These are phyloP conservation scores for Leptographium galeiforme DNA, from an alignment of 2,329 filamentous ascomycete genomes.

Conservation along the genomic window DNA sequence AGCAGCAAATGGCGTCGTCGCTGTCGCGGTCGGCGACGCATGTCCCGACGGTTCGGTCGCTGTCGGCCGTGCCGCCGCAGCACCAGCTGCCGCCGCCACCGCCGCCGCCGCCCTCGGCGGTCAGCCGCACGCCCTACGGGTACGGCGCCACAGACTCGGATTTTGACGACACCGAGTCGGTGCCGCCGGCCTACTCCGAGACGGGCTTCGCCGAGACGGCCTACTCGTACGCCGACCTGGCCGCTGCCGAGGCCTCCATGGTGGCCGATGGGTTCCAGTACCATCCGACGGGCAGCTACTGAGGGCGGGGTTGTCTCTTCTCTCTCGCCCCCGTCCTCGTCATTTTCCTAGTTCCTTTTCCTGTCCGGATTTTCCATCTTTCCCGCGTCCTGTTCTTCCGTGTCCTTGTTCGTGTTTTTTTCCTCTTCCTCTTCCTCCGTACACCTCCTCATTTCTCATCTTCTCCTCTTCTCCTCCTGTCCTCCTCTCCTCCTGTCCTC, in stretches of 20 bases:
- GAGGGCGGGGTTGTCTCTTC: background rate
- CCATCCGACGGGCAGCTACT: constrained; percentile 13
- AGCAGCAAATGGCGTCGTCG: background rate
- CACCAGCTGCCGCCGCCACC: background rate
- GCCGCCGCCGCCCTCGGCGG: background rate
- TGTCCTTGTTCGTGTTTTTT: background rate
- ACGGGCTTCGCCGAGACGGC: constrained; percentile 3
- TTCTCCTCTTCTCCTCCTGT: background rate
- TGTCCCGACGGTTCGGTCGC: background rate
- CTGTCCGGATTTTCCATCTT: background rate
- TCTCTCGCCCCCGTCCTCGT: background rate
- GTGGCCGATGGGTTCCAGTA: constrained; percentile 31
- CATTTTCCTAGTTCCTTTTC: background rate
- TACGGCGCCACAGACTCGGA: constrained; percentile 6
- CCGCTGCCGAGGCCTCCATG: constrained; percentile 18
- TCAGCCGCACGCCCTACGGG: background rate
- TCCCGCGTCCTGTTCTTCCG: background rate
- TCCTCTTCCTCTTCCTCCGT: background rate
- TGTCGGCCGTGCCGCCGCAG: background rate
- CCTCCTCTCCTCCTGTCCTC: background rate
- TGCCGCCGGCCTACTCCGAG: constrained; percentile 31
- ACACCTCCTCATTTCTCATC: too few relatives aligned
- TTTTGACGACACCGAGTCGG: constrained; percentile 21
- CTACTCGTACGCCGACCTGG: constrained; percentile 4
- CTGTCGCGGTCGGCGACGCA: background rate